phyloP scores from a whole-genome alignment of 768 basidiomycete species.

The Rhizopogon salebrosus region DNA sequence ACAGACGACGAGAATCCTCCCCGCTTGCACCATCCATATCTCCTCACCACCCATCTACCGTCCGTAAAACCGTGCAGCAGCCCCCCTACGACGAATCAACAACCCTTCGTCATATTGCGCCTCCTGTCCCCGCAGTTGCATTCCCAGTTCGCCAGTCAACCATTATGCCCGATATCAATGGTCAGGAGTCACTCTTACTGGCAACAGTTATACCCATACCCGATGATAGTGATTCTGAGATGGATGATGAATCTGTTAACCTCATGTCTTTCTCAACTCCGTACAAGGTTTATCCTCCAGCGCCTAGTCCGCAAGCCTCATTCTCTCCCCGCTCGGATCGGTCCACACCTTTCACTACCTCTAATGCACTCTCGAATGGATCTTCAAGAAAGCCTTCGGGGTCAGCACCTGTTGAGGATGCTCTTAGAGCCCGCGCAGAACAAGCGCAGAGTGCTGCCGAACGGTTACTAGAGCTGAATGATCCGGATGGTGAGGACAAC shows the following conservation, averaged over 20 bases:
- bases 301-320: slow-evolving; percentile 38
- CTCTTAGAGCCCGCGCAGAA: slow-evolving; percentile 78
- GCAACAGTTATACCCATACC: slow-evolving; percentile 75
- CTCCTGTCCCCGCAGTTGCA: slow-evolving; percentile 24
- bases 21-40: slow-evolving; percentile 33
- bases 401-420: slow-evolving; percentile 70
- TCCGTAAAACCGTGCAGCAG: slow-evolving; percentile 36
- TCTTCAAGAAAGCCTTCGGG: slow-evolving; percentile 40
- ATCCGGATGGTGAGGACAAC: slow-evolving; percentile 61
- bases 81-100: slow-evolving; percentile 23
- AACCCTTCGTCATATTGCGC: slow-evolving; percentile 13
- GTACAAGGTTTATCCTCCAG: slow-evolving; percentile 44
- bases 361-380: slow-evolving; percentile 54
- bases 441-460: slow-evolving; percentile 94
- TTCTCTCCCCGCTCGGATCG: slow-evolving; percentile 50
- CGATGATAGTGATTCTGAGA: slow-evolving; percentile 67
- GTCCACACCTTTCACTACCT: slow-evolving; percentile 44
- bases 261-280: slow-evolving; percentile 70
- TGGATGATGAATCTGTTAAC: slow-evolving; percentile 50
- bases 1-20: slow-evolving; percentile 44
- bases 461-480: slow-evolving; percentile 79
- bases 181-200: slow-evolving; percentile 61
- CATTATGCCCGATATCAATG: slow-evolving; percentile 35
- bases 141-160: slow-evolving; percentile 38
- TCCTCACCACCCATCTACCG: slow-evolving; percentile 26